Evolutionary conservation across 768 basidiomycete genomes (phyloP).

Genomic region (Kwoniella dendrophila): DNA sequence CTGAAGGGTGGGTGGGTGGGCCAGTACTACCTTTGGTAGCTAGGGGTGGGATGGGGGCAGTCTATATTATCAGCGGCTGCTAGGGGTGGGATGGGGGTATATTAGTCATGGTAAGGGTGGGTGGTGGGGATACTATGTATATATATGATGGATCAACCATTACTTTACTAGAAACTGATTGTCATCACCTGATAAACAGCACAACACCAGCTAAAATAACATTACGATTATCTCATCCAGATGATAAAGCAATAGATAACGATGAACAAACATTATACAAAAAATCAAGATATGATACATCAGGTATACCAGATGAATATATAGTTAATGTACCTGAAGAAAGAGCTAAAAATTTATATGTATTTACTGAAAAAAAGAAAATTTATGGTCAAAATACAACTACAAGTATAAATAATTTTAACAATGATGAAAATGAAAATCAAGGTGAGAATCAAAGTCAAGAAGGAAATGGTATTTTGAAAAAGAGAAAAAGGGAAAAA

Average conservation of each 20-base stretch:
- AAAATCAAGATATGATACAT: constrained; percentile 31
- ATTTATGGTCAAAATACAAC: constrained; percentile 18
- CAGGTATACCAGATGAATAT: constrained; percentile 65
- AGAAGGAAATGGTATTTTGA: constrained; percentile 2
- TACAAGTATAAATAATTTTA: background rate
- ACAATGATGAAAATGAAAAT: background rate
- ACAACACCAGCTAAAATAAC: constrained; percentile 32
- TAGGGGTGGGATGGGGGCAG: too few relatives aligned
- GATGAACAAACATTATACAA: constrained; percentile 5
- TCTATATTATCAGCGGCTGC: too few relatives aligned
- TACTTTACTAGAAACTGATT: background rate
- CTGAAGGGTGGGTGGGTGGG: too few relatives aligned
- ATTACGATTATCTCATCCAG: constrained; percentile 27
- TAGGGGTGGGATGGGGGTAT: too few relatives aligned
- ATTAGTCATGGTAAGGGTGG: too few relatives aligned
- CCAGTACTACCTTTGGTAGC: too few relatives aligned
- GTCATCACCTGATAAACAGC: constrained; percentile 12
- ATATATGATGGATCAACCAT: too few relatives aligned
- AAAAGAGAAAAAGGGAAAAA: constrained; percentile 40
- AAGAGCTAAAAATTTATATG: constrained; percentile 60
- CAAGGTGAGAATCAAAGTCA: background rate
- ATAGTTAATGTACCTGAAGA: constrained; percentile 87
- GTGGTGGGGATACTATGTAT: too few relatives aligned
- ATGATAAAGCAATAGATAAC: constrained; percentile 30
- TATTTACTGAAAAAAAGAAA: constrained; percentile 41